These are phyloP conservation scores for Edaphochlamys debaryana DNA, from an alignment of 139 green algal species.

Conservation along the genomic window DNA sequence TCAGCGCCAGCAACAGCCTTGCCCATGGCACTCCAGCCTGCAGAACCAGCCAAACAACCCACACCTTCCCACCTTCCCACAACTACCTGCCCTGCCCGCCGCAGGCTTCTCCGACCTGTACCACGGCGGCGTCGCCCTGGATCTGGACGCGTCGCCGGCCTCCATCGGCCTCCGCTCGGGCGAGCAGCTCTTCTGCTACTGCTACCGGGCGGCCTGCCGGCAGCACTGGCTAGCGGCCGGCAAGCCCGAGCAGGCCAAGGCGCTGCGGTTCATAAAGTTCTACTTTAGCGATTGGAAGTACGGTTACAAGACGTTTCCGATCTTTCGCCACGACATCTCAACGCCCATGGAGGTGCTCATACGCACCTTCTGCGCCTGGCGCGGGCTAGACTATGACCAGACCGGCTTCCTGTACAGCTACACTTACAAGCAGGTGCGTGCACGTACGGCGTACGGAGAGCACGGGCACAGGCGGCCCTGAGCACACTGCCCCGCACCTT, in stretches of 20 bases:
- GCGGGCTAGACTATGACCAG: conserved; percentile 38
- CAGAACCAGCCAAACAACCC: no score
- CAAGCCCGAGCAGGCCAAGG: conserved; percentile 23
- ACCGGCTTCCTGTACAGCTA: conserved; percentile 58
- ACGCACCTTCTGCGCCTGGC: conserved; percentile 49
- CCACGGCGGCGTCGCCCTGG: conserved; percentile 37
- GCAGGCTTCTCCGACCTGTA: conserved; percentile 41
- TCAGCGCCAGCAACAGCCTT: no score
- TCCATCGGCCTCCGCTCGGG: conserved; percentile 31
- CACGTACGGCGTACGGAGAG: no score
- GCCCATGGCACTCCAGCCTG: no score
- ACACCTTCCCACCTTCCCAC: no score
- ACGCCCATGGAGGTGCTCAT: conserved; percentile 48
- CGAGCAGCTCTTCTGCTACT: conserved; percentile 46
- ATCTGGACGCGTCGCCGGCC: conserved; percentile 37
- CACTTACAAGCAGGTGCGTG: conserved; percentile 49
- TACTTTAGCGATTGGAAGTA: conserved; percentile 50
- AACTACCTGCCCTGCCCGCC: no score
- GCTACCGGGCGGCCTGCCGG: conserved; percentile 39
- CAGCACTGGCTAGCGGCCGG: conserved; percentile 11
- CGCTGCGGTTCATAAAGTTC: conserved; percentile 41
- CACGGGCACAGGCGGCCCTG: no score
- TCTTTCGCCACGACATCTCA: conserved; percentile 53
- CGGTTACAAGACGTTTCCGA: conserved; percentile 44
- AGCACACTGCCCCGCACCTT: no score